Evolutionary conservation across 2,329 filamentous ascomycete species (phyloP), one percentile per base, ranked within the genome.

Genomic region (Exophiala sp.): DNA sequence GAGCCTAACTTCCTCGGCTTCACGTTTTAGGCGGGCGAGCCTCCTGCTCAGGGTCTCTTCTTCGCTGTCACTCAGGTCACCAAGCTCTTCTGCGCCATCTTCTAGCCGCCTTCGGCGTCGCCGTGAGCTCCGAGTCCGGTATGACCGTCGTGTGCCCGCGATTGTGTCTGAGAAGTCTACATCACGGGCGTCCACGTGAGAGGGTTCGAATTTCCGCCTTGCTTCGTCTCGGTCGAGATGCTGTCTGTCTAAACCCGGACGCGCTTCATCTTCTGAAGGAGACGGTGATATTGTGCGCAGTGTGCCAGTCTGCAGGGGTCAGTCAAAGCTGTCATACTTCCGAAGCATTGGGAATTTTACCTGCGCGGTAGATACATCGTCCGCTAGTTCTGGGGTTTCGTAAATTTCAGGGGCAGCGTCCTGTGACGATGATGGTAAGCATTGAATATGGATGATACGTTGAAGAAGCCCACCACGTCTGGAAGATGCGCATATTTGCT

Each of bases 331-430:
- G 16, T n/a, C 4, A n/a, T 20, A 9, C 33, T 36, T 6, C n/a
- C 33, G 9, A 21, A 11, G 16, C 14, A 24, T 4, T 3, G 5
- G 7, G 16, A 21, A 33, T 32, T n/a, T 49, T 75, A 92, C 89
- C 52, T 86, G 88, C 53, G 91, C 76, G 44, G 91, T 96, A 18
- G 91, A 95, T 60, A 84, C 88, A 71, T 95, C 91, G 67, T 96
- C 90, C 52, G 88, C 92, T 62, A 96, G 77, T 52, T 95, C 91
- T 62, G 92, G 91, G 12, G 94, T 97, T 73, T 97, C 92, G 77
- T 96, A 97, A 65, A 96, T 89, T 68, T 97, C 94, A 62, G 91
- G 91, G 24, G 91, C 91, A 50, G 87, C 88, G 73, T 96, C 91
- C 88, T 95, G 62, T 49, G 29, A 29, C 20, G 18, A 42, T 49